Base-by-base conservation (phyloP, 75 land plant species). In the Pseudotsuga menziesii region DNA sequence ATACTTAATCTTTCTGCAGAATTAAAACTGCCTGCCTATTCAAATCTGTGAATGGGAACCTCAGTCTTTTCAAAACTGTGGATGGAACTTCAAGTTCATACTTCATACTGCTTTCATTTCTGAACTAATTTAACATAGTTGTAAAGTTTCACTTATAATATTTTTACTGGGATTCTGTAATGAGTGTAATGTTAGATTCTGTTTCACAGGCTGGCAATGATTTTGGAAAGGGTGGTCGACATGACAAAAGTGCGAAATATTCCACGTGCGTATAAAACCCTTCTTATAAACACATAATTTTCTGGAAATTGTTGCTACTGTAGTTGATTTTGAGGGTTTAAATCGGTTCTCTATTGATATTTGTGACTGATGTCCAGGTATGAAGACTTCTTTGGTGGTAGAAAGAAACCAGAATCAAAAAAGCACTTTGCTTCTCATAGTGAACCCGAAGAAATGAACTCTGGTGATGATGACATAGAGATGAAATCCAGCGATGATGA, bases 301-400 rank as follows among this genome's bases (percentile, higher is more conserved):
- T n/a, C n/a, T n/a, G n/a, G n/a, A n/a, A n/a, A n/a, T 63, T 26
- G 32, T 63, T 63, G 67, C 6, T 63, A 19, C 29, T 63, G 15
- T 13, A 4, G 32, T 32, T 29, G 17, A 63, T 63, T 26, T 61
- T 39, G 41, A 39, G 4, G 23, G 4, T 61, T 15, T 63, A 16
- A 63, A 32, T 4, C 6, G 16, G 39, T 63, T 63, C 36, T 29
- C 32, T 29, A 29, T 35, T 63, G 36, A 15, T 29, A 63, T 35
- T 63, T 63, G 29, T 25, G 29, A 15, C 39, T 63, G 36, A 63
- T 63, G 35, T 72, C 26, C 77, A 86, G 90, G 61, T 85, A 88
- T 60, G 86, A 88, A 57, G 92, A 90, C 73, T 88, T 88, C 56
- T 88, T 85, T 80, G 88, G 86, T 73, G 25, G 63, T 52, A 82